Evolutionary conservation across 306 rosid genomes (phyloP), one percentile per base, ranked within the genome.

Genomic region (Quercus robur): DNA sequence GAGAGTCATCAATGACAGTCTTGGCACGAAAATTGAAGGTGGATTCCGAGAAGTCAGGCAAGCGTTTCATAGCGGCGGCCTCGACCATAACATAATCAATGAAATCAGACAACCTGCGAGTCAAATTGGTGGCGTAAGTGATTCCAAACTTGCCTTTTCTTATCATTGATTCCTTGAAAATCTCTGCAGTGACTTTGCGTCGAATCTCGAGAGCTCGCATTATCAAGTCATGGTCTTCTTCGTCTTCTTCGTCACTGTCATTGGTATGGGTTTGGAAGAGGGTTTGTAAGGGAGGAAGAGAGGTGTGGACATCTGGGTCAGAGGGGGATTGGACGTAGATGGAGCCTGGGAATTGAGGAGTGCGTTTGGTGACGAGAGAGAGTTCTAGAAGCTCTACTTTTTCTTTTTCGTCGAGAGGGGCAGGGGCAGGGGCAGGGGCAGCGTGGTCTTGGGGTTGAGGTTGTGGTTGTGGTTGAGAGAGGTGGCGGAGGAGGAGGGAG

Each of bases 261-360:
- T n/a, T 68, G 20, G 31, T 62, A 6, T 28, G 25, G 2, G 58
- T 75, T 6, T 76, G 84, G 70, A 93, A 84, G 7, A 91, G 88
- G 49, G 85, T 85, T 19, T 73, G 77, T 10, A 91, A 59, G 19
- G 90, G 88, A 30, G 94, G 91, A 12, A 87, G 85, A 71, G 97
- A 92, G 74, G 94, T 77, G 49, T 86, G 88, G 84, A 89, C 94
- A 44, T 91, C 94, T n/a, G 90, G 72, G 76, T 93, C 97, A 31
- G 87, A 56, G 0, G 98, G 91, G 54, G 98, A 92, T 69, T 92
- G 97, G 77, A 78, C 92, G 57, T 91, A 91, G 52, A 94, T 88
- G 41, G 98, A 94, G 46, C 97, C 98, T 1, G 98, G 98, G 82
- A 91, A 94, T 59, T 93, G 97, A 59, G 97, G 98, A 67, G 97